Percentiles rank a stretch among this genome's conserved stretches.
These are phyloP conservation scores for Citrus sp. DNA, from an alignment of 345 rosid genomes.

Conservation along the genomic window DNA sequence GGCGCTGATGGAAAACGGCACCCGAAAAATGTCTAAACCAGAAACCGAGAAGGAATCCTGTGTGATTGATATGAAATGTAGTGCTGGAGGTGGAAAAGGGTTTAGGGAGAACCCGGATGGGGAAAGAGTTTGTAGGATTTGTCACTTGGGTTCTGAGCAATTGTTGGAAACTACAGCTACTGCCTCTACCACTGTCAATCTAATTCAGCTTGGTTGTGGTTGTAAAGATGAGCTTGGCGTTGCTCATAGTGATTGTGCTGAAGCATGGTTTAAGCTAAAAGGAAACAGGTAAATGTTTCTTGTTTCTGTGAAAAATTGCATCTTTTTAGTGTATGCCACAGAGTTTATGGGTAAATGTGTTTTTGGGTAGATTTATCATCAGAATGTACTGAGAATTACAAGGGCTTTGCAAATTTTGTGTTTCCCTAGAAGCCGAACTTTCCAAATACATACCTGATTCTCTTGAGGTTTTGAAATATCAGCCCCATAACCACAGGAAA, in stretches of 20 bases:
- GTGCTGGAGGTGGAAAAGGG: slow-evolving; percentile 23
- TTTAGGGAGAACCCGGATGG: slow-evolving; percentile 35
- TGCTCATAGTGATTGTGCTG: slow-evolving; percentile 80
- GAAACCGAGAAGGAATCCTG: slow-evolving; percentile 38
- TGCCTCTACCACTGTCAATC: slow-evolving; percentile 25
- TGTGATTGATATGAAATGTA: slow-evolving; percentile 44
- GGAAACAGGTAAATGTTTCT: slow-evolving; percentile 68
- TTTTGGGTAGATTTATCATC: background rate
- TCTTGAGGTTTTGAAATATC: background rate
- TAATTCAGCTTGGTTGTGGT: slow-evolving; percentile 81
- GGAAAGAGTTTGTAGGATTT: slow-evolving; percentile 79
- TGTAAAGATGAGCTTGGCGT: slow-evolving; percentile 90
- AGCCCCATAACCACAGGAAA: background rate
- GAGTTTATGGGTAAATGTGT: background rate
- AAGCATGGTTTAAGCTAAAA: slow-evolving; percentile 89
- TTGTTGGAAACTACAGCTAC: slow-evolving; percentile 22
- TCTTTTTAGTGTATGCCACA: background rate
- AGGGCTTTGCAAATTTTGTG: background rate
- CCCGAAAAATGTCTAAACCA: slow-evolving; percentile 25
- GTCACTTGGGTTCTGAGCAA: slow-evolving; percentile 73
- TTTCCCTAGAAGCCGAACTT: background rate
- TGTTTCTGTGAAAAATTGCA: background rate
- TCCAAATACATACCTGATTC: background rate
- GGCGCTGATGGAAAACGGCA: slow-evolving; percentile 18
- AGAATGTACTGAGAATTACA: background rate